These are phyloP conservation scores for Blastobotrys indianensis DNA, from an alignment of 1,139 yeast genomes.

Conservation along the genomic window DNA sequence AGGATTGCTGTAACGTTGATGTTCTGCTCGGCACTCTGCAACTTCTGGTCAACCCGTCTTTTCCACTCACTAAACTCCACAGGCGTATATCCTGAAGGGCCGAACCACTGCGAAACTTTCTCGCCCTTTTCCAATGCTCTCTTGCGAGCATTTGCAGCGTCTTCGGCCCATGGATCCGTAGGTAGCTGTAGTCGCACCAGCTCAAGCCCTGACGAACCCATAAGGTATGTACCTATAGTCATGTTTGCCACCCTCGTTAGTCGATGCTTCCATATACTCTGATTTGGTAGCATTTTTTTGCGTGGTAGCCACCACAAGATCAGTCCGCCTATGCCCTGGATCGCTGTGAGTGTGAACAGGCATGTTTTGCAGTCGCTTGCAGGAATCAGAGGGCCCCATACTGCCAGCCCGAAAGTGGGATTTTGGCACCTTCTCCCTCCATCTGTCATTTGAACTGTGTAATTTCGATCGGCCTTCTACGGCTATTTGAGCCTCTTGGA, in stretches of 20 bases:
- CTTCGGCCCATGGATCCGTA: constrained; percentile 35
- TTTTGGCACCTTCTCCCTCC: constrained; percentile 19
- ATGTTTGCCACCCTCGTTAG: constrained; percentile 22
- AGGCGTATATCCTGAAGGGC: constrained; percentile 30
- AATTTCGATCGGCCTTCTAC: no score
- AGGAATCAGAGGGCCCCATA: constrained; percentile 36
- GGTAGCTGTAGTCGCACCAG: constrained; percentile 27
- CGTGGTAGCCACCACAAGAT: constrained; percentile 29
- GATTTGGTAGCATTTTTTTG: constrained; percentile 18
- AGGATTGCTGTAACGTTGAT: neutral
- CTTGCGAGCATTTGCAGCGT: constrained; percentile 29
- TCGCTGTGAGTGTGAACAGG: constrained; percentile 26
- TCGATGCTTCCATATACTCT: constrained; percentile 24
- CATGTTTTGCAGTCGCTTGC: constrained; percentile 34
- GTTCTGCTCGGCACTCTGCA: constrained; percentile 13
- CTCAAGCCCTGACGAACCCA: constrained; percentile 28
- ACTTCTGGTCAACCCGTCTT: constrained; percentile 18
- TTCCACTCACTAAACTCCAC: constrained; percentile 31
- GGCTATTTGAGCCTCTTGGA: no score
- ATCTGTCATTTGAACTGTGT: neutral
- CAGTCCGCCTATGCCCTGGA: constrained; percentile 30
- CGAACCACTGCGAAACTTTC: constrained; percentile 30
- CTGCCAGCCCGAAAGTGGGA: constrained; percentile 31
- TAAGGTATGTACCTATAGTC: constrained; percentile 27
- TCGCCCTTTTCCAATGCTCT: constrained; percentile 18